Base-by-base conservation (phyloP, 805 yeast genomes). In the Tetrapisispora phaffii region DNA sequence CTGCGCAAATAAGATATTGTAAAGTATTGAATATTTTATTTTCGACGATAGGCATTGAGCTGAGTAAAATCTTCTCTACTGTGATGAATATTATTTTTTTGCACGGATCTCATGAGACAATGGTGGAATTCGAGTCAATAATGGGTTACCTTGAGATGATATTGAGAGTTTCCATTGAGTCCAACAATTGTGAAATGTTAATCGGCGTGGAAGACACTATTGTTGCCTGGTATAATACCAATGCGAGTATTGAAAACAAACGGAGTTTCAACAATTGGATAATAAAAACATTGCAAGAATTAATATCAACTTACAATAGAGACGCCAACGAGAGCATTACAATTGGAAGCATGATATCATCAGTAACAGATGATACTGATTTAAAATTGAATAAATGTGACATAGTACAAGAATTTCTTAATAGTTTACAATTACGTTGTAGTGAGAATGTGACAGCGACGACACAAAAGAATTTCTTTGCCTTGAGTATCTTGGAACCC, bases 111-210 rank as follows among this genome's bases (percentile, higher is more conserved):
- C 13, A 16, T 2, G 9, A 36, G 15, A 23, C 7, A 22, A 7
- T 19, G 1, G 32, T 49, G 9, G 40, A 47, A 8, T 39, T 32
- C 23, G 13, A 31, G 15, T 21, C 21, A 4, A 20, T 51, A 7
- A 42, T 35, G 17, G 26, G 39, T 5, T 29, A 36, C 19, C 22
- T 52, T 22, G 48, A 47, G 15, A 17, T 37, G n/a, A 43, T 52
- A 12, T 43, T 52, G 13, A 46, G 47, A 5, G 43, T 47, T 33
- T 46, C 53, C 1, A 41, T 50, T 13, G 53, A 52, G 38, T 44
- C 49, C n/a, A 35, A 44, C 17, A 44, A 49, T 12, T 49, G 50
- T 10, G 55, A 52, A 32, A 52, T 52, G 33, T 42, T 52, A 48
- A 50, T 52, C 13, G 53, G 53, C 3, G 32, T 50, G 3, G 50